Percentiles rank a stretch among this genome's conserved stretches.
phyloP scores from a whole-genome alignment of 352 stramenopile species.

The Phytophthora ramorum region DNA sequence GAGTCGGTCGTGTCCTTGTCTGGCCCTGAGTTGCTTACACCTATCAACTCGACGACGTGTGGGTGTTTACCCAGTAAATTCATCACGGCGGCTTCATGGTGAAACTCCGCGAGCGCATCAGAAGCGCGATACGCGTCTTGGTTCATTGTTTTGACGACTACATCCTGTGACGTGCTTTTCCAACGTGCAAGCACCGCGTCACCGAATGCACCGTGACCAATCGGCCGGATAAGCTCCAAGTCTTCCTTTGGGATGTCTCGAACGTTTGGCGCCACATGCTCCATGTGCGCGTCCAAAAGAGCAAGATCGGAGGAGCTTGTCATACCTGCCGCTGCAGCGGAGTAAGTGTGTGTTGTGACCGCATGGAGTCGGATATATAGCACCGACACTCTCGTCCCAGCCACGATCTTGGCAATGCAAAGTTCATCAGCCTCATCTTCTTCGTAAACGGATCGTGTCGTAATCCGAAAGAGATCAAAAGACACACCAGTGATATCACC shows the following conservation, averaged over 20 bases:
- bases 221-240: constrained; percentile 59
- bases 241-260: constrained; percentile 56
- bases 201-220: constrained; percentile 73
- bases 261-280: constrained; percentile 55
- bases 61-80: constrained; percentile 79
- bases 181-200: constrained; percentile 70
- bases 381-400: constrained; percentile 67
- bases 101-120: constrained; percentile 60
- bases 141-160: constrained; percentile 74
- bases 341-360: constrained; percentile 3
- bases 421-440: constrained; percentile 41
- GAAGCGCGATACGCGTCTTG: constrained; percentile 49
- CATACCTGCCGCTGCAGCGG: constrained; percentile 6
- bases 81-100: constrained; percentile 77
- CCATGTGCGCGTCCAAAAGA: constrained; percentile 48
- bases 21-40: constrained; percentile 38
- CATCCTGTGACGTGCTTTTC: constrained; percentile 52
- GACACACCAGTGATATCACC: constrained; percentile 65
- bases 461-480: constrained; percentile 62
- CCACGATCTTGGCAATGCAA: constrained; percentile 61
- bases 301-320: constrained; percentile 34
- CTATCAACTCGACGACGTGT: constrained; percentile 71
- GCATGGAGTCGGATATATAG: constrained; percentile 62
- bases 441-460: constrained; percentile 6
- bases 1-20: constrained; percentile 4